phyloP scores from a whole-genome alignment of 2,329 filamentous ascomycete species.

The Arthrobotrys sinensis region DNA sequence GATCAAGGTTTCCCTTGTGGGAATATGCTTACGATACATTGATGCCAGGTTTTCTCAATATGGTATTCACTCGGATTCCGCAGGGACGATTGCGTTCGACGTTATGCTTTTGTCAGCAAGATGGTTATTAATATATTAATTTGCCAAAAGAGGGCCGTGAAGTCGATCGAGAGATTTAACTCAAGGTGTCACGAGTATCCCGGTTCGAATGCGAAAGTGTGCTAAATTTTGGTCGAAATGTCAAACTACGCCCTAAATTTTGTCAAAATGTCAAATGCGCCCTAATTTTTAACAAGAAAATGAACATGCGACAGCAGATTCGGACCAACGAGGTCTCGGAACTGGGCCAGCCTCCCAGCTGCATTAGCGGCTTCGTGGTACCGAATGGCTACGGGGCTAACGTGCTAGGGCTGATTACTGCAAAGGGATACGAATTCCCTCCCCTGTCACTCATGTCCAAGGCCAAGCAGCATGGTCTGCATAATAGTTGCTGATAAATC shows the following conservation, averaged over 20 bases:
- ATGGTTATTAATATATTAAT: not conserved
- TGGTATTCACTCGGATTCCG: conserved; percentile 23
- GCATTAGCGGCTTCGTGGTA: conserved; percentile 46
- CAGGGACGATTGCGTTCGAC: conserved; percentile 8
- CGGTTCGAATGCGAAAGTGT: conserved; percentile 4
- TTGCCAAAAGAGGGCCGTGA: conserved; percentile 6
- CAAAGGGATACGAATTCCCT: conserved; percentile 51
- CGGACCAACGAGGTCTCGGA: conserved; percentile 12
- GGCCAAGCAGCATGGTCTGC: conserved; percentile 14
- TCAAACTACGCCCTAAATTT: not conserved
- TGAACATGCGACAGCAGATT: conserved; percentile 38
- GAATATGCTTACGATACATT: not conserved
- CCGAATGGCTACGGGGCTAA: conserved; percentile 26
- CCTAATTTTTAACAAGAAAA: conserved; percentile 24
- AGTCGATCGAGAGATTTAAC: conserved; percentile 2
- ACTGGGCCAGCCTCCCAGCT: conserved; percentile 28
- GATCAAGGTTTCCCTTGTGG: conserved; percentile 7
- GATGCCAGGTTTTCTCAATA: conserved; percentile 2
- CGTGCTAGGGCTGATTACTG: conserved; percentile 54
- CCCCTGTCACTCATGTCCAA: conserved; percentile 30
- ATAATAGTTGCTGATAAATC: conserved; percentile 59
- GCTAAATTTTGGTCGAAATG: conserved; percentile 8
- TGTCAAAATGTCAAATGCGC: conserved; percentile 13
- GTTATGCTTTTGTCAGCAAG: conserved; percentile 16
- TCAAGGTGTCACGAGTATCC: conserved; percentile 1